phyloP scores from a whole-genome alignment of 192 early-diverging fungal species.

The Pecoramyces ruminantium region DNA sequence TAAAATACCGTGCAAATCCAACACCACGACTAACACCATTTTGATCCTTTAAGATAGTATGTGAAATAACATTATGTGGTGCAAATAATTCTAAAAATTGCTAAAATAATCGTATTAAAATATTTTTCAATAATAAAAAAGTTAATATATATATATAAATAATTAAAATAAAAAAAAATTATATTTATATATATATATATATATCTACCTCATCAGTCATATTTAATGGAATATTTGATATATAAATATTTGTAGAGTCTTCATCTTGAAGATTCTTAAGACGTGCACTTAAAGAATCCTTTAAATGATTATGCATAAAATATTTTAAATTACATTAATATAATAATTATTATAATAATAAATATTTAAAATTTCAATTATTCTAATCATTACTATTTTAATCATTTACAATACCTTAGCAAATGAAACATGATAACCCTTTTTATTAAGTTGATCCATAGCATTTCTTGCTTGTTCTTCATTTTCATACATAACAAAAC shows the following conservation, averaged over 20 bases:
- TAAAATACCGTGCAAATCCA: slow-evolving; percentile 50
- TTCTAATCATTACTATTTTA: too few species aligned
- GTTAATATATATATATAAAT: not conserved
- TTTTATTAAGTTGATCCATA: slow-evolving; percentile 43
- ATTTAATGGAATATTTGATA: slow-evolving; percentile 61
- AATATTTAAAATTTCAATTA: too few species aligned
- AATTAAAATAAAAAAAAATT: not conserved
- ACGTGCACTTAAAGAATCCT: slow-evolving; percentile 51
- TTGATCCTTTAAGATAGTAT: slow-evolving; percentile 53
- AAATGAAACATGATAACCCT: slow-evolving; percentile 55
- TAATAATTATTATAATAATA: too few species aligned
- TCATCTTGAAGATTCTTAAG: slow-evolving; percentile 56
- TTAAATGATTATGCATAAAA: not conserved
- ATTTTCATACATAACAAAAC: slow-evolving; percentile 71
- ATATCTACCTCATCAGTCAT: slow-evolving; percentile 48
- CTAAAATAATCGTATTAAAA: slow-evolving; percentile 5
- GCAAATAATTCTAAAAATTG: slow-evolving; percentile 39
- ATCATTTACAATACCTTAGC: slow-evolving; percentile 17
- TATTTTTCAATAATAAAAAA: not conserved
- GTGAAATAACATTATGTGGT: slow-evolving; percentile 49
- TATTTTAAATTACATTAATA: too few species aligned
- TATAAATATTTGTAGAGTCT: slow-evolving; percentile 63
- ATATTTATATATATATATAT: not conserved
- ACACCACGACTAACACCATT: slow-evolving; percentile 55
- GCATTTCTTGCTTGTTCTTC: slow-evolving; percentile 44